Evolutionary conservation across 345 rosid genomes (phyloP).

Genomic region (Eucalyptus virginea): DNA sequence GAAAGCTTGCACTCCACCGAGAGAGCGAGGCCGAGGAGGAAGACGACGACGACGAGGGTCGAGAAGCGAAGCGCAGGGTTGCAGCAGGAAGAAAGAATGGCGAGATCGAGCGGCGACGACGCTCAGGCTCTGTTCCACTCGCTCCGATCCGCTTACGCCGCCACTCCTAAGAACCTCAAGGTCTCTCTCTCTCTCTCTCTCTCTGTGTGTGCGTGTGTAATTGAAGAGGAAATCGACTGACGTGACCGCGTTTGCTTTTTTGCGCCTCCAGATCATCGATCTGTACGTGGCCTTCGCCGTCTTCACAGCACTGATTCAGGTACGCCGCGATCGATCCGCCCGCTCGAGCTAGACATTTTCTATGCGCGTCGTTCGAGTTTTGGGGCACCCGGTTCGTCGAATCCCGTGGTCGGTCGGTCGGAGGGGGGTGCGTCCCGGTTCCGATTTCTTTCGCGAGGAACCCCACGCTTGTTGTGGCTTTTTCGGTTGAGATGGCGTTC

Average conservation of each 20-base stretch:
- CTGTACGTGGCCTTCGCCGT: slow-evolving; percentile 73
- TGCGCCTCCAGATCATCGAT: slow-evolving; percentile 76
- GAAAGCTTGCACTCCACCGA: neutral
- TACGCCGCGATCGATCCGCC: neutral
- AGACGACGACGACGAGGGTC: neutral
- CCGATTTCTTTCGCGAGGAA: neutral
- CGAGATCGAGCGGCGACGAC: slow-evolving; percentile 22
- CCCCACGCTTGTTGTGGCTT: neutral
- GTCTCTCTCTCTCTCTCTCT: neutral
- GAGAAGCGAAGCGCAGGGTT: neutral
- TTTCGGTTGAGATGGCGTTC: neutral
- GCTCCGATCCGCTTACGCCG: slow-evolving; percentile 35
- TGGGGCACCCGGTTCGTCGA: slow-evolving; percentile 3
- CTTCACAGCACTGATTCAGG: slow-evolving; percentile 86
- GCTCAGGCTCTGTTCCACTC: slow-evolving; percentile 29
- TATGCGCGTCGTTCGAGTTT: neutral
- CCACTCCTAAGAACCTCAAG: slow-evolving; percentile 35
- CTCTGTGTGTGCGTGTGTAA: neutral
- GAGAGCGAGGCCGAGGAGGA: neutral
- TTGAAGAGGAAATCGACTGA: neutral
- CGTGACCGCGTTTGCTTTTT: neutral
- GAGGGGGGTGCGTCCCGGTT: neutral
- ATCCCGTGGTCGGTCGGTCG: neutral
- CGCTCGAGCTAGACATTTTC: neutral
- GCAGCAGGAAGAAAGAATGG: slow-evolving; percentile 3